phyloP scores from a whole-genome alignment of 345 rosid genomes.

The Laguncularia racemosa region DNA sequence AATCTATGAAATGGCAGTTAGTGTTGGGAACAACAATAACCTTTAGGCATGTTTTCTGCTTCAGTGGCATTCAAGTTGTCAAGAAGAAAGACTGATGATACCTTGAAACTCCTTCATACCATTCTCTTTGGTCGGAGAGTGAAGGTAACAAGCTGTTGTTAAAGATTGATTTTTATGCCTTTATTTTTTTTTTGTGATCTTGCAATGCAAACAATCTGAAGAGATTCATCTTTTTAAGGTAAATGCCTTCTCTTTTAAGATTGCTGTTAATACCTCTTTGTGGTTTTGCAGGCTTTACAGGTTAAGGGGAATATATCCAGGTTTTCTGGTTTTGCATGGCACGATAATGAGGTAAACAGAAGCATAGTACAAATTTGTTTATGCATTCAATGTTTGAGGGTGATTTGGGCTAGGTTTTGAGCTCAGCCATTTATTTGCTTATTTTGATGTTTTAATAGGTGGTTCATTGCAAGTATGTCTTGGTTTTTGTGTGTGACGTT shows the following conservation, averaged over 20 bases:
- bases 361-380: background rate
- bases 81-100: constrained; percentile 71
- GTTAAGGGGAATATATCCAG: constrained; percentile 71
- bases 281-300: constrained; percentile 66
- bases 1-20: background rate
- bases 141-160: constrained; percentile 38
- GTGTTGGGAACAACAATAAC: background rate
- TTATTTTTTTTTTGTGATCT: background rate
- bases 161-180: constrained; percentile 1
- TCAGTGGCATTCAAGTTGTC: constrained; percentile 82
- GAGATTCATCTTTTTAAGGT: too few relatives aligned
- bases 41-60: constrained; percentile 10
- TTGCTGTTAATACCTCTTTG: constrained; percentile 12
- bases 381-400: too few relatives aligned
- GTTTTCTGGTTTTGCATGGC: constrained; percentile 95
- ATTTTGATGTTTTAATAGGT: background rate
- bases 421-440: background rate
- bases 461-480: background rate
- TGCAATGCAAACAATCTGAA: background rate
- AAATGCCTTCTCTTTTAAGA: too few relatives aligned
- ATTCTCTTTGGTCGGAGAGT: constrained; percentile 81
- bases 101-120: constrained; percentile 62
- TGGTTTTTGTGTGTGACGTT: background rate
- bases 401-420: too few relatives aligned
- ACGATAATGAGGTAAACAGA: constrained; percentile 71